phyloP scores from a whole-genome alignment of 169 alveolate genomes.

The Plasmodium cynomolgi region DNA sequence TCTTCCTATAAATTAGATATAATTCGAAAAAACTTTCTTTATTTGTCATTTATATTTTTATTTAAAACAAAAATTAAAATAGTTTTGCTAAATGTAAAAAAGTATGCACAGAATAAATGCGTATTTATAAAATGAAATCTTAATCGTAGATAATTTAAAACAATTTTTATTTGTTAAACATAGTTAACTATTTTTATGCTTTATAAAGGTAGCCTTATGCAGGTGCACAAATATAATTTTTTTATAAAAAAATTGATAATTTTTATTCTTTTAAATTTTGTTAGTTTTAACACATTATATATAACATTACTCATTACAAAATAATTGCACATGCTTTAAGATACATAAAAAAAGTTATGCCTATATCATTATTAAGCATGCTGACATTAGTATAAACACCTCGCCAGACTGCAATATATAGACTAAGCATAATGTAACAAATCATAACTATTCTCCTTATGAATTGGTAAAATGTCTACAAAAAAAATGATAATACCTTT shows the following conservation, averaged over 20 bases:
- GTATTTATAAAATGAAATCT: neutral
- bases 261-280: neutral
- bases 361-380: neutral
- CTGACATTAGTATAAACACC: neutral
- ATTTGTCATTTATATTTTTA: neutral
- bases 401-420: neutral
- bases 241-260: neutral
- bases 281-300: neutral
- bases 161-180: neutral
- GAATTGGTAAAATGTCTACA: neutral
- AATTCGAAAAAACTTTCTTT: neutral
- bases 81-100: neutral
- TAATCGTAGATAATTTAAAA: no score
- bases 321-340: neutral
- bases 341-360: neutral
- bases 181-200: neutral
- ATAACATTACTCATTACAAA: neutral
- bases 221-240: neutral
- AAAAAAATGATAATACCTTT: neutral
- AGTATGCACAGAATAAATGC: neutral
- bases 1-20: neutral
- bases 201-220: neutral
- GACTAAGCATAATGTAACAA: neutral
- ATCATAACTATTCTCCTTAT: neutral
- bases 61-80: neutral